These are phyloP conservation scores for Stagonosporopsis cucurbitacearum DNA, from an alignment of 2,329 filamentous ascomycete species.

Conservation along the genomic window DNA sequence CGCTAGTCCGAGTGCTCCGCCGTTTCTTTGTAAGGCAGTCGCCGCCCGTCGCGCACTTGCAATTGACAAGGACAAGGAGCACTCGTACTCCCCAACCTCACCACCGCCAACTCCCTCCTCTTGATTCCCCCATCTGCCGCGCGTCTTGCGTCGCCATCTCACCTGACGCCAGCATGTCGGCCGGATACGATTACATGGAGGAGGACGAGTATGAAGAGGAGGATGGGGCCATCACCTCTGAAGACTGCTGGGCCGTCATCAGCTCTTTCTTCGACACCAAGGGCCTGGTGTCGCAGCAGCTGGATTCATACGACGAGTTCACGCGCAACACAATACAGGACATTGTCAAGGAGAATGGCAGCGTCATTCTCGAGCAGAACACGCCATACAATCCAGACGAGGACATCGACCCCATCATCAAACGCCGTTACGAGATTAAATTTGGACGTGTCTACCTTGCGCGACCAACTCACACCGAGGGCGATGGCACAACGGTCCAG, in stretches of 20 bases:
- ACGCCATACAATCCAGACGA: conserved; percentile 78
- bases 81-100: conserved; percentile 17
- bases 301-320: conserved; percentile 98
- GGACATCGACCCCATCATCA: conserved; percentile 72
- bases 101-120: conserved; percentile 22
- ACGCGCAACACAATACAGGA: conserved; percentile 93
- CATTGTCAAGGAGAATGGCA: conserved; percentile 88
- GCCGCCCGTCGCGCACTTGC: conserved; percentile 27
- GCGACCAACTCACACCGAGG: conserved; percentile 89
- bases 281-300: conserved; percentile 94
- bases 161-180: conserved; percentile 54
- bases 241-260: conserved; percentile 99
- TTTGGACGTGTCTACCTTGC: conserved; percentile 91
- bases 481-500: conserved; percentile 83
- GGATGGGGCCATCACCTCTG: conserved; percentile 79
- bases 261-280: conserved; percentile 96
- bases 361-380: conserved; percentile 91
- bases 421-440: conserved; percentile 93
- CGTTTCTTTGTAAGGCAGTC: conserved; percentile 34
- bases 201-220: conserved; percentile 68
- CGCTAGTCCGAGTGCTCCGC: conserved; percentile 17
- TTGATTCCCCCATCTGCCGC: conserved; percentile 10
- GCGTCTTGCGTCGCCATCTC: conserved; percentile 4
- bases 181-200: conserved; percentile 64
- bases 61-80: conserved; percentile 24